Evolutionary conservation across 2,329 filamentous ascomycete genomes (phyloP), one percentile per base, ranked within the genome.

Genomic region (Didymella keratinophila): DNA sequence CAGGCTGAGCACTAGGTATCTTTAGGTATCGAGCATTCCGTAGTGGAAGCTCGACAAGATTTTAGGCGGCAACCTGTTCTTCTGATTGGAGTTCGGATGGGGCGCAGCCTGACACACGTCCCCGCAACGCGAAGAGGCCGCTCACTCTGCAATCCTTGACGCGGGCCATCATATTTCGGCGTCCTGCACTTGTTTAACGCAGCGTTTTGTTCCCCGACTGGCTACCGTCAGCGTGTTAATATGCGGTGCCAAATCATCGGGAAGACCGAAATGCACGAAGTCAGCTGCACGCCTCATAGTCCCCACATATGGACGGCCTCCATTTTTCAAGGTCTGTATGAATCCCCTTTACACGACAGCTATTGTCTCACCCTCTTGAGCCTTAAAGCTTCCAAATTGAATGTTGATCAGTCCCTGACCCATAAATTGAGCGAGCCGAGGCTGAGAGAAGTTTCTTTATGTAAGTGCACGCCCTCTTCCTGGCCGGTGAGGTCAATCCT

Each of bases 1-100:
- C 34, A 53, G 45, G 56, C 56, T 58, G 50, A 54, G 51, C 56
- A 18, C 56, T 58, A 58, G 45, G 37, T 48, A 36, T 51, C 49
- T 18, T 54, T 58, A 54, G 56, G 56, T 23, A 58, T 51, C 50
- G 39, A 54, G 50, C 25, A 58, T 45, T 54, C 41, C 51, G 39
- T 41, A 7, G 20, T 50, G 45, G 20, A 42, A 53, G 56, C 50
- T 58, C 20, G 37, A 41, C 37, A 41, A 41, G 20, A 41, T 14
- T 23, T 41, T 41, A 41, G 37, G 37, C 37, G 37, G 18, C 37
- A 21, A 20, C 11, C 2, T 23, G 3, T 14, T 23, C 4, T 12
- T 41, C 37, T 41, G 37, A 41, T 41, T 41, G 37, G 37, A 41
- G 21, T 14, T 58, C 51, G 43, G 41, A 36, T 14, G 20, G 11